Evolutionary conservation across 495 filamentous ascomycete species (phyloP), one percentile per base, ranked within the genome.

Genomic region (Achaetomiella virescens): DNA sequence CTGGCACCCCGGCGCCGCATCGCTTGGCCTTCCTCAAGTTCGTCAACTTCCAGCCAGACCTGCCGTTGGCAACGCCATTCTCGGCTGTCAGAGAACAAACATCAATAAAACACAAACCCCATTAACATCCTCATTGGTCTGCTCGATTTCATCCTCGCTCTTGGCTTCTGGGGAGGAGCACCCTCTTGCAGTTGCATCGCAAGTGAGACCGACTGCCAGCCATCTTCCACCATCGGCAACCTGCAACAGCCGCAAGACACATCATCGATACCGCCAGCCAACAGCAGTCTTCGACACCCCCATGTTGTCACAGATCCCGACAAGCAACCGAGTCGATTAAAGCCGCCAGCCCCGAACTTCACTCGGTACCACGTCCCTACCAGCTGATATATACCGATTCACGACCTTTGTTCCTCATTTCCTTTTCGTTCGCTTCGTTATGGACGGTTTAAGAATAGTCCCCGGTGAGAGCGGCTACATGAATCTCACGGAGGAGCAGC

Each of bases 401-500:
- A 49, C 55, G 14, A 21, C 46, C 22, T 37, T 54, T 29, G 36
- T 45, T 46, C 52, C 42, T 59, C 43, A 29, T 40, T 40, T 47
- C 48, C 25, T 29, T 47, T 33, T 38, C 48, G 29, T 53, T 52
- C 46, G 12, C 31, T 37, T 27, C 54, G 53, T 29, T 27, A 69
- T 67, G 64, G 57, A 31, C 35, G 27, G 8, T 11, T 44, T 63
- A 29, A 42, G 45, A 2, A 42, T 59, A 47, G 17, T 48, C 17
- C 58, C 65, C 14, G 58, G 63, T 4, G 51, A 55, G 22, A 60
- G 47, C 56, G 53, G 56, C 61, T 60, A 63, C 56, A 69, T 69
- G 68, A 69, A 68, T 60, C 60, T 71, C 40, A 69, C 64, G 21
- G 20, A 12, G 10, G 20, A 47, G 18, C 54, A 69, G 38, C 66